phyloP scores from a whole-genome alignment of 345 rosid species.

The Combretum micranthum region DNA sequence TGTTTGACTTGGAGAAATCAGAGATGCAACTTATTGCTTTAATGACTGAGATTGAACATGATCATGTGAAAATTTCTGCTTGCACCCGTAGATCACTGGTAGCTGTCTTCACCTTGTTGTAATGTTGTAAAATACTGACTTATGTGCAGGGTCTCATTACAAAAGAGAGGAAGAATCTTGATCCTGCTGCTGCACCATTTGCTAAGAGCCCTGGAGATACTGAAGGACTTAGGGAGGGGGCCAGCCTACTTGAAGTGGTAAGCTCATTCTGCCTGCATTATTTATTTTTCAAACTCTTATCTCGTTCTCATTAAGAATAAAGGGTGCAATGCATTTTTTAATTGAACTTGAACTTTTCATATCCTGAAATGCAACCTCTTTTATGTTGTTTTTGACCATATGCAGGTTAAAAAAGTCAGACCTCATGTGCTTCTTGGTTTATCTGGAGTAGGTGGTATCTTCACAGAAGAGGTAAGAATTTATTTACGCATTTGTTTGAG shows the following conservation, averaged over 20 bases:
- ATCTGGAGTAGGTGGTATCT: constrained; percentile 98
- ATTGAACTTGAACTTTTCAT: constrained; percentile 2
- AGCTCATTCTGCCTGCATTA: constrained; percentile 15
- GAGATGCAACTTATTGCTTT: too few relatives aligned
- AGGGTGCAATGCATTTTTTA: background rate
- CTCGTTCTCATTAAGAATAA: background rate
- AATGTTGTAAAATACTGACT: background rate
- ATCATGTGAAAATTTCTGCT: too few relatives aligned
- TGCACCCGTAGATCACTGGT: too few relatives aligned
- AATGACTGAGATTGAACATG: too few relatives aligned
- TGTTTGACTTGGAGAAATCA: background rate
- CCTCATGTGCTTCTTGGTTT: constrained; percentile 98
- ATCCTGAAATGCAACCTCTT: constrained; percentile 6
- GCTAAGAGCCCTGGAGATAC: constrained; percentile 65
- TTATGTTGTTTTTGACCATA: constrained; percentile 12
- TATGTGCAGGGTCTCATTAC: constrained; percentile 81
- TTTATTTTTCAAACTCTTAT: constrained; percentile 9
- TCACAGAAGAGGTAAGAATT: constrained; percentile 61
- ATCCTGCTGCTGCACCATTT: constrained; percentile 80
- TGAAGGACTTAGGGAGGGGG: constrained; percentile 76
- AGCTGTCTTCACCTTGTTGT: too few relatives aligned
- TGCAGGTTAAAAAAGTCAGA: constrained; percentile 77
- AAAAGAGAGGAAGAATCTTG: constrained; percentile 78
- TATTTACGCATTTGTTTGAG: constrained; percentile 3
- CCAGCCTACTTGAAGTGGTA: constrained; percentile 90